These are phyloP conservation scores for Bipolaris zeicola DNA, from an alignment of 2,329 filamentous ascomycete genomes.

Conservation along the genomic window DNA sequence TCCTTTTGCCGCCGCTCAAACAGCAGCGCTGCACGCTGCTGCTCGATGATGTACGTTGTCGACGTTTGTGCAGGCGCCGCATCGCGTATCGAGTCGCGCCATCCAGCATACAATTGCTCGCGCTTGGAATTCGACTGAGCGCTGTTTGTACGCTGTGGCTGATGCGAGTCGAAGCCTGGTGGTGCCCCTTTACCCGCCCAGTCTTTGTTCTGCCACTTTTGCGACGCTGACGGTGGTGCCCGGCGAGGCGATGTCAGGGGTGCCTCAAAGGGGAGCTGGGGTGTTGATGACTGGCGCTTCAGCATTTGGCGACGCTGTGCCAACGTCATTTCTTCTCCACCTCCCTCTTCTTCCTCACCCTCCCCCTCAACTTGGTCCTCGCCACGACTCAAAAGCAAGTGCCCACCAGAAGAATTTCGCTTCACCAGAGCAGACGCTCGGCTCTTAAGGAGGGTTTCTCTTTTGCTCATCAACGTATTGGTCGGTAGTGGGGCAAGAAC, in stretches of 20 bases:
- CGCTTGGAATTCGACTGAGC: constrained; percentile 38
- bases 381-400: constrained; percentile 19
- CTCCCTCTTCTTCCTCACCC: constrained; percentile 30
- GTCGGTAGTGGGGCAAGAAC: constrained; percentile 35
- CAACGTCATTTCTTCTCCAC: constrained; percentile 72
- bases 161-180: constrained; percentile 47
- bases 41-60: constrained; percentile 38
- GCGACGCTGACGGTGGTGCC: constrained; percentile 33
- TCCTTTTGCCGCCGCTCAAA: constrained; percentile 68
- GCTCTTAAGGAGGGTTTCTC: constrained; percentile 58
- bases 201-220: constrained; percentile 40
- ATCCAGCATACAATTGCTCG: constrained; percentile 43
- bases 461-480: constrained; percentile 60
- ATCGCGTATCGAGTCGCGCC: constrained; percentile 44
- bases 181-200: constrained; percentile 30
- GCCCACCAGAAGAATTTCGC: constrained; percentile 35
- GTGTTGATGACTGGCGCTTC: constrained; percentile 33
- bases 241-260: constrained; percentile 18
- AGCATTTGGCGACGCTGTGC: constrained; percentile 62
- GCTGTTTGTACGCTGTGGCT: constrained; percentile 38
- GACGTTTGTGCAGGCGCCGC: constrained; percentile 24
- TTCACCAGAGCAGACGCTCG: constrained; percentile 47
- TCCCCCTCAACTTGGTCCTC: not conserved
- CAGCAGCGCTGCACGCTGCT: constrained; percentile 56
- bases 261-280: not conserved